Evolutionary conservation across 495 filamentous ascomycete species (phyloP).

Genomic region (Evansstolkia leycettana): DNA sequence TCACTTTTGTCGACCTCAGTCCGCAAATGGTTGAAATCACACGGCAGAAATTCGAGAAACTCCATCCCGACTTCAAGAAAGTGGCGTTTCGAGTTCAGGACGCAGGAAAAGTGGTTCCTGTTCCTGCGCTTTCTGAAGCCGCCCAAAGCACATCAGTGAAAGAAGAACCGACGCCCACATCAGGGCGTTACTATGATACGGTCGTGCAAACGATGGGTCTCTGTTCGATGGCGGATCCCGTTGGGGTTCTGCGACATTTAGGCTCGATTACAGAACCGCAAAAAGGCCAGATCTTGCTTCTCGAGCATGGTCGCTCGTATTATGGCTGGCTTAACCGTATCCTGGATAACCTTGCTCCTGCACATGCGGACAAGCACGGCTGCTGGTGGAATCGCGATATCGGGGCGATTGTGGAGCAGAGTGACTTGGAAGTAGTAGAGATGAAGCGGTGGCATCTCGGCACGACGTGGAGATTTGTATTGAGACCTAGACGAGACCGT

Average conservation of each 20-base stretch:
- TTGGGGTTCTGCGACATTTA: constrained; percentile 45
- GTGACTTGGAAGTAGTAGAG: constrained; percentile 69
- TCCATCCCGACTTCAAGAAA: constrained; percentile 32
- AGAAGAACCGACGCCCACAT: background rate
- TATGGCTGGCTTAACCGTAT: constrained; percentile 67
- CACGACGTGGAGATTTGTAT: constrained; percentile 59
- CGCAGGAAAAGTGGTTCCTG: constrained; percentile 12
- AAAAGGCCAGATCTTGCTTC: constrained; percentile 63
- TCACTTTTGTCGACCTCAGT: constrained; percentile 56
- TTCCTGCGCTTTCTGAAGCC: background rate
- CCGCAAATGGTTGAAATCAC: constrained; percentile 50
- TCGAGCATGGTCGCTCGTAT: constrained; percentile 81
- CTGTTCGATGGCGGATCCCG: constrained; percentile 72
- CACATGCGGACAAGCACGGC: constrained; percentile 73
- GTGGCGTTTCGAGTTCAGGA: constrained; percentile 33
- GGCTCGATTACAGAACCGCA: constrained; percentile 27
- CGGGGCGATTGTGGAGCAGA: constrained; percentile 61
- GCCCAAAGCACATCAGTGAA: background rate
- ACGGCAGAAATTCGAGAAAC: constrained; percentile 41
- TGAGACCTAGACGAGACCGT: constrained; percentile 27
- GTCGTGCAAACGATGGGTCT: constrained; percentile 88
- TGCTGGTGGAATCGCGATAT: constrained; percentile 99
- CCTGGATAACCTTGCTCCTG: constrained; percentile 63
- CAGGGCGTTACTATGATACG: constrained; percentile 54
- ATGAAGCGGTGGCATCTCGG: constrained; percentile 61